Base-by-base conservation (phyloP, 352 stramenopile species). In the Phytopythium ostracodes region DNA sequence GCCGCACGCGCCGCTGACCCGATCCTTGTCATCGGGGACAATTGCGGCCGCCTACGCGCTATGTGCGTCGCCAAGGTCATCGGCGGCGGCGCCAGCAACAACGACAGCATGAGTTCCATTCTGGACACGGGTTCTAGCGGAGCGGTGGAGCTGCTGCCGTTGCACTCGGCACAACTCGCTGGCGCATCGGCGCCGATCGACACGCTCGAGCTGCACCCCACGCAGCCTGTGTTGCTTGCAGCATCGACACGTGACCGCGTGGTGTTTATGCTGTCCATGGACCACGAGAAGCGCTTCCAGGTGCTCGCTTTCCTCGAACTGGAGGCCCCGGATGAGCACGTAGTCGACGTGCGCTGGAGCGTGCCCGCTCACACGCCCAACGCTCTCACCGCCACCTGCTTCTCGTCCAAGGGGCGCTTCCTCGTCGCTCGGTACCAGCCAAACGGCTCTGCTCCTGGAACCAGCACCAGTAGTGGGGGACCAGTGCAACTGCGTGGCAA, bases 251-350 rank as follows among this genome's bases (percentile, higher is more conserved):
- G 67, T 0, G 71, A 68, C 46, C 53, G 66, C 15, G 52, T 55
- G 0, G 68, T 91, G 4, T 89, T 89, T 44, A 46, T 92, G 9
- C 8, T 92, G 3, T 90, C 81, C 10, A 67, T 90, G 56, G 84
- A 92, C 17, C 81, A 89, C 52, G 81, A 92, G 50, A 81, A 78
- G 36, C 71, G 75, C n/a, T 94, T 94, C 43, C 67, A 62, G 0
- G 73, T 87, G 0, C 52, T 87, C n/a, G 82, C 79, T 0, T 90
- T 78, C 61, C 72, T 86, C 35, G 68, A 64, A 20, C 58, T 92
- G 25, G 66, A 62, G 35, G 63, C 72, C 15, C 29, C 64, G 2
- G 67, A 57, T 24, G 83, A 92, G 36, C 61, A 42, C 7, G 56
- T 87, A 2, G 64, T 90, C 7, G 83, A 90, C 55, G 81, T 84